Percentiles rank a stretch among this genome's conserved stretches.
Conservation (phyloP, 352 stramenopile species). For the Saprolegnia diclina region DNA sequence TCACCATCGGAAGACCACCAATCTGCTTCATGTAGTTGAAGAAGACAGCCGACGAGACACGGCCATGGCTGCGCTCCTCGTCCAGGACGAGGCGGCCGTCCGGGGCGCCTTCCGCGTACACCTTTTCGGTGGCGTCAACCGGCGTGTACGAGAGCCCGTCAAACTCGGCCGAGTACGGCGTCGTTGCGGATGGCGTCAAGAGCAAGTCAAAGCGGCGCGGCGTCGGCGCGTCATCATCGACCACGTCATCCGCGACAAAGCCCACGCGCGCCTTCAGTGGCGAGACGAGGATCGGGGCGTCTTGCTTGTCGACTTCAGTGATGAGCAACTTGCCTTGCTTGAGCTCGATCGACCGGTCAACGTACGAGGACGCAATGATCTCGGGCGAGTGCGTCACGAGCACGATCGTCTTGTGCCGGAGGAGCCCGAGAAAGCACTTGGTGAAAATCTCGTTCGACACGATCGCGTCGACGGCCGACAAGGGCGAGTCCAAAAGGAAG, state of each 20-base stretch:
- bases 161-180: slow-evolving; percentile 29
- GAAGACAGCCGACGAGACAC: slow-evolving; percentile 37
- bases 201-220: slow-evolving; percentile 35
- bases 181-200: slow-evolving; percentile 31
- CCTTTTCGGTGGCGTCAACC: slow-evolving; percentile 32
- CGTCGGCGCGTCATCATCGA: slow-evolving; percentile 34
- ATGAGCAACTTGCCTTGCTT: slow-evolving; percentile 37
- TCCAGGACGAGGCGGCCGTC: slow-evolving; percentile 44
- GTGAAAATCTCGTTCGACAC: slow-evolving; percentile 84
- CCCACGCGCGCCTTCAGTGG: slow-evolving; percentile 30
- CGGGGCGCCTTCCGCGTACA: slow-evolving; percentile 32
- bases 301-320: slow-evolving; percentile 29
- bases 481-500: slow-evolving; percentile 26
- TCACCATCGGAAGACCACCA: slow-evolving; percentile 41
- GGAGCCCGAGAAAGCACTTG: slow-evolving; percentile 51
- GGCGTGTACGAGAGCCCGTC: slow-evolving; percentile 42
- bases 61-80: slow-evolving; percentile 53
- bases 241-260: neutral
- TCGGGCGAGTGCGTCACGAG: slow-evolving; percentile 67
- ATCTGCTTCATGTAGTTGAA: slow-evolving; percentile 53
- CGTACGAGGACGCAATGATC: slow-evolving; percentile 11
- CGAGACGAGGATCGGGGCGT: slow-evolving; percentile 30
- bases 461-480: slow-evolving; percentile 82
- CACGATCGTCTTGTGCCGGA: slow-evolving; percentile 57
- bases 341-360: slow-evolving; percentile 29